Percentiles rank a stretch among this genome's conserved stretches.
phyloP scores from a whole-genome alignment of 108 stramenopile species.

The Skeletonema grethae region DNA sequence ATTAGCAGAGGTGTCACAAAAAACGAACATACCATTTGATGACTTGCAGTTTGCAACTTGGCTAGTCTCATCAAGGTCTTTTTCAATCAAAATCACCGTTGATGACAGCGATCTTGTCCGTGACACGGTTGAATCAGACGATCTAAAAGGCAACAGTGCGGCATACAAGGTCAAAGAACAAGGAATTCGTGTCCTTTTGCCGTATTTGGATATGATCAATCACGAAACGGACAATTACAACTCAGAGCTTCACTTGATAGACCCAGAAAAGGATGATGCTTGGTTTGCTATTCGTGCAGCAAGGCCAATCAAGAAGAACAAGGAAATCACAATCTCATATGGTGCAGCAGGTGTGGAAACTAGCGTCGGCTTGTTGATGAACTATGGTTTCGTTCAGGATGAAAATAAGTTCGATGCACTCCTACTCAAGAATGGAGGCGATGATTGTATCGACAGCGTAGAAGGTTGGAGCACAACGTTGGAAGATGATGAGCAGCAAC shows the following conservation, averaged over 20 bases:
- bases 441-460: constrained; percentile 47
- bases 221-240: constrained; percentile 63
- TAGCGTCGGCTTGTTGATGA: constrained; percentile 60
- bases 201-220: constrained; percentile 73
- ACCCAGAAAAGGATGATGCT: constrained; percentile 79
- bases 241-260: constrained; percentile 62
- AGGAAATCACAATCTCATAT: constrained; percentile 65
- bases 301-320: constrained; percentile 59
- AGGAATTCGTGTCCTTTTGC: constrained; percentile 55
- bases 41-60: constrained; percentile 73
- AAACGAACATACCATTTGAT: constrained; percentile 46
- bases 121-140: constrained; percentile 39
- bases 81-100: constrained; percentile 46
- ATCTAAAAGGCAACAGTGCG: background rate
- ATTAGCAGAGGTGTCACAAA: constrained; percentile 34
- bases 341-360: constrained; percentile 61
- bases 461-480: constrained; percentile 73
- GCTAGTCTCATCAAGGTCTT: constrained; percentile 59
- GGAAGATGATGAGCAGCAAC: constrained; percentile 66
- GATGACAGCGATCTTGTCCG: constrained; percentile 54
- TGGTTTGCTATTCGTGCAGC: constrained; percentile 71
- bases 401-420: constrained; percentile 57
- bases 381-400: constrained; percentile 73
- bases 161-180: constrained; percentile 21
- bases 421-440: constrained; percentile 71